Evolutionary conservation across 192 early-diverging fungal species (phyloP).

Genomic region (Rhizoclosmatium globosum): DNA sequence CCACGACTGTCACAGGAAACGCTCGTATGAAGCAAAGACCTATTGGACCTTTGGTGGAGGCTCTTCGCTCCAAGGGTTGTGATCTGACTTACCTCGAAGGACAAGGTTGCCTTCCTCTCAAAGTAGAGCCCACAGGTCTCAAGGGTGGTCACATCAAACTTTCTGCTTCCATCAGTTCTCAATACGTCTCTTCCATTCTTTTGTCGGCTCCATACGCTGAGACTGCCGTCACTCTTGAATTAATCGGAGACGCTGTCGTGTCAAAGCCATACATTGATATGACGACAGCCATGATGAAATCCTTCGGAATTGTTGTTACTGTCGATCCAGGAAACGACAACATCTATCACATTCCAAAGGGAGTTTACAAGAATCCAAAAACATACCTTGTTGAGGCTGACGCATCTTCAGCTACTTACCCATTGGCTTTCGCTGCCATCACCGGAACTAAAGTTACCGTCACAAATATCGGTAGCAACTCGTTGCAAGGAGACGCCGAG

Average conservation of each 20-base stretch:
- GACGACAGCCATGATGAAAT: conserved; percentile 98
- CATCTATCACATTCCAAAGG: conserved; percentile 83
- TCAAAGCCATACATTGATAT: conserved; percentile 99
- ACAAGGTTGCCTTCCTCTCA: conserved; percentile 87
- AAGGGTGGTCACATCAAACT: conserved; percentile 88
- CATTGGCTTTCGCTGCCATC: conserved; percentile 95
- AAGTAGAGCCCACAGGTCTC: conserved; percentile 82
- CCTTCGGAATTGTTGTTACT: conserved; percentile 84
- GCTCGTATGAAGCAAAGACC: conserved; percentile 98
- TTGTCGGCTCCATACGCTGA: conserved; percentile 94
- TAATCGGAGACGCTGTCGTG: conserved; percentile 93
- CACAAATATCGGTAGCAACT: conserved; percentile 88
- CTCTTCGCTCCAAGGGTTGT: conserved; percentile 84
- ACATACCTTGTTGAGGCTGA: conserved; percentile 95
- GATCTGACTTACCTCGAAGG: conserved; percentile 78
- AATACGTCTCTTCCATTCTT: conserved; percentile 97
- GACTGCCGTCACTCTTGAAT: conserved; percentile 77
- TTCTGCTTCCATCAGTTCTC: conserved; percentile 93
- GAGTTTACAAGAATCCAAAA: conserved; percentile 81
- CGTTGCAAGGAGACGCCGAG: conserved; percentile 75
- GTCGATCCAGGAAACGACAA: conserved; percentile 49
- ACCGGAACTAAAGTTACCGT: conserved; percentile 89
- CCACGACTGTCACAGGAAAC: conserved; percentile 85
- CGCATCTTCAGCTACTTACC: conserved; percentile 96
- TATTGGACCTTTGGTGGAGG: conserved; percentile 86